Evolutionary conservation across 2,329 filamentous ascomycete species (phyloP).

Genomic region (Dactylellina cionopaga): DNA sequence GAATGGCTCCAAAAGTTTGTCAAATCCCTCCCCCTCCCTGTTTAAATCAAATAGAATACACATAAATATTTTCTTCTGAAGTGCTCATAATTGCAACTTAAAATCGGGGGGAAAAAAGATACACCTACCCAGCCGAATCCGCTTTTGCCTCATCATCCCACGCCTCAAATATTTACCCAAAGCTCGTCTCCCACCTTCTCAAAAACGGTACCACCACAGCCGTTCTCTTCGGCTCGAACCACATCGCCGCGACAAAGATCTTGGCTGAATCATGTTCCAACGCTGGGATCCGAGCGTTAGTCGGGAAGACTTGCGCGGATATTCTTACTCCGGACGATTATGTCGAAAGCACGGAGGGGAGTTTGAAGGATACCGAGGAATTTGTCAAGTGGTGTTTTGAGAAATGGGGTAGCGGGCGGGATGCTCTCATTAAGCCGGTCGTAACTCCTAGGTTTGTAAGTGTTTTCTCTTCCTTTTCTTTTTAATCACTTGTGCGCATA

Average conservation of each 20-base stretch:
- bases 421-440: constrained; percentile 57
- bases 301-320: constrained; percentile 65
- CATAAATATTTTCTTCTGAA: neutral
- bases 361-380: constrained; percentile 54
- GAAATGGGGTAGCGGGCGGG: constrained; percentile 36
- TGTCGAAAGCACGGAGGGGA: constrained; percentile 53
- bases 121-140: constrained; percentile 72
- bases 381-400: constrained; percentile 54
- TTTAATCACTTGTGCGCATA: too few relatives aligned
- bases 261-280: constrained; percentile 67
- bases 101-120: constrained; percentile 32
- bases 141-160: constrained; percentile 68
- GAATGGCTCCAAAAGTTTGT: constrained; percentile 55
- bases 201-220: constrained; percentile 72
- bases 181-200: constrained; percentile 69
- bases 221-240: constrained; percentile 69
- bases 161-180: constrained; percentile 66
- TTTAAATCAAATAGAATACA: too few relatives aligned
- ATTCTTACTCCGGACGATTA: constrained; percentile 55
- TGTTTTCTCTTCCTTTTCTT: neutral
- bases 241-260: constrained; percentile 68
- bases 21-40: neutral
- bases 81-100: neutral
- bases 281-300: constrained; percentile 69
- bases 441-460: constrained; percentile 58